phyloP scores from a whole-genome alignment of 2,329 filamentous ascomycete species.

The Beauveria sp. region DNA sequence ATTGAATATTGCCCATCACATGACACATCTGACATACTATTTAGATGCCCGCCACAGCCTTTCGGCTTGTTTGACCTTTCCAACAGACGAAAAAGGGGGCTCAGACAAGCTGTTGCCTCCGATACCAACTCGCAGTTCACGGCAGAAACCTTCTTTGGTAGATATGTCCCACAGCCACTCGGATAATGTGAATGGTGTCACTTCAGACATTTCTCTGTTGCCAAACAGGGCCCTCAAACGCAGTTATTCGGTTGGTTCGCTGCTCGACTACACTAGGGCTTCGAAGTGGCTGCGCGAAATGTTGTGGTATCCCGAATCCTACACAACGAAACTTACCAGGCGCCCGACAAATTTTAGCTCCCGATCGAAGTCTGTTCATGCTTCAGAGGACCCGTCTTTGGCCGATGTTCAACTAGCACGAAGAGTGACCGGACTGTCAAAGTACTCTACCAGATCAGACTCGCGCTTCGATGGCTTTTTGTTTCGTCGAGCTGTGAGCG shows the following conservation, averaged over 20 bases:
- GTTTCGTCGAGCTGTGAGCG: conserved; percentile 31
- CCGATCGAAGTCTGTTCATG: background rate
- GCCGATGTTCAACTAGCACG: conserved; percentile 15
- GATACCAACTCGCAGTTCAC: background rate
- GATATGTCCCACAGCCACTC: background rate
- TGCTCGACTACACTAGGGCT: conserved; percentile 27
- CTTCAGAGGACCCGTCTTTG: conserved; percentile 1
- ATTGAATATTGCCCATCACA: background rate
- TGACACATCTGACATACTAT: background rate
- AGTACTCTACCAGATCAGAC: conserved; percentile 16
- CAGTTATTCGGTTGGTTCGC: conserved; percentile 20
- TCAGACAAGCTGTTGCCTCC: background rate
- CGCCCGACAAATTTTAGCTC: conserved; percentile 13
- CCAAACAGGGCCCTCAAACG: conserved; percentile 10
- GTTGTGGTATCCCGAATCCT: conserved; percentile 20
- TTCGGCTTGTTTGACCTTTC: conserved; percentile 4
- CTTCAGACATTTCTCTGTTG: background rate
- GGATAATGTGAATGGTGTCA: background rate
- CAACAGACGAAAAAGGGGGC: background rate
- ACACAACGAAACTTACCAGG: conserved; percentile 22
- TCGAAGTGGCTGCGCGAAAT: conserved; percentile 27
- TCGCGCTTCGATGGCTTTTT: conserved; percentile 19
- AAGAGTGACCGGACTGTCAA: conserved; percentile 14
- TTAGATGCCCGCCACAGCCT: background rate
- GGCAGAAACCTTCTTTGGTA: background rate